A percentile compares a stretch with the other conserved stretches of the same genome.
These are phyloP conservation scores for Schizosaccharomyces japonicus DNA, from an alignment of 805 yeast species.

Conservation along the genomic window DNA sequence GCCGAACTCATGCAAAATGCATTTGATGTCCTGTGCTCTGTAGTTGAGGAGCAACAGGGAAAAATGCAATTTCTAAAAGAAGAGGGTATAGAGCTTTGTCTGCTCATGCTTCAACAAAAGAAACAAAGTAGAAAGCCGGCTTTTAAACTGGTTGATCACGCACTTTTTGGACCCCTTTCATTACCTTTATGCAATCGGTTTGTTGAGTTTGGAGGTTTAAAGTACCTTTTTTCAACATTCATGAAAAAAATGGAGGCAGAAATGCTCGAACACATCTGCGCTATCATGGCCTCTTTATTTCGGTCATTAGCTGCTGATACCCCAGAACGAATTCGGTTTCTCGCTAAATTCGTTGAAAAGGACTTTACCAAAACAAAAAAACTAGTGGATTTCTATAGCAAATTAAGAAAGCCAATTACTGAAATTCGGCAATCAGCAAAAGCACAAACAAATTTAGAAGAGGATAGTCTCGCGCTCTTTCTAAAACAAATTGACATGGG, in stretches of 20 bases:
- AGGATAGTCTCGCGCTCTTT: slow-evolving; percentile 10
- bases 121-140: slow-evolving; percentile 10
- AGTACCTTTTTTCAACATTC: slow-evolving; percentile 8
- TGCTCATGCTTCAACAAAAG: slow-evolving; percentile 8
- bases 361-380: slow-evolving; percentile 9
- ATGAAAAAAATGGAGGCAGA: slow-evolving; percentile 9
- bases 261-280: slow-evolving; percentile 10
- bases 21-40: slow-evolving; percentile 9
- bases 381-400: slow-evolving; percentile 6
- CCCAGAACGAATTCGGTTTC: slow-evolving; percentile 8
- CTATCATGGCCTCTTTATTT: slow-evolving; percentile 10
- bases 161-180: slow-evolving; percentile 8
- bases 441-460: slow-evolving; percentile 6
- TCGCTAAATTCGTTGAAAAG: slow-evolving; percentile 10
- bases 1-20: slow-evolving; percentile 10
- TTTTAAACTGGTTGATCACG: slow-evolving; percentile 9
- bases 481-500: slow-evolving; percentile 10
- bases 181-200: slow-evolving; percentile 7
- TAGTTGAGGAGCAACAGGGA: slow-evolving; percentile 9
- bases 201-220: slow-evolving; percentile 10
- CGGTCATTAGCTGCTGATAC: slow-evolving; percentile 10
- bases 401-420: slow-evolving; percentile 6
- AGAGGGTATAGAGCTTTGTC: slow-evolving; percentile 11
- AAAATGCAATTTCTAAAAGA: slow-evolving; percentile 9
- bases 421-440: slow-evolving; percentile 4